Conservation (phyloP, 495 filamentous ascomycete species). For the Choiromyces venosus region DNA sequence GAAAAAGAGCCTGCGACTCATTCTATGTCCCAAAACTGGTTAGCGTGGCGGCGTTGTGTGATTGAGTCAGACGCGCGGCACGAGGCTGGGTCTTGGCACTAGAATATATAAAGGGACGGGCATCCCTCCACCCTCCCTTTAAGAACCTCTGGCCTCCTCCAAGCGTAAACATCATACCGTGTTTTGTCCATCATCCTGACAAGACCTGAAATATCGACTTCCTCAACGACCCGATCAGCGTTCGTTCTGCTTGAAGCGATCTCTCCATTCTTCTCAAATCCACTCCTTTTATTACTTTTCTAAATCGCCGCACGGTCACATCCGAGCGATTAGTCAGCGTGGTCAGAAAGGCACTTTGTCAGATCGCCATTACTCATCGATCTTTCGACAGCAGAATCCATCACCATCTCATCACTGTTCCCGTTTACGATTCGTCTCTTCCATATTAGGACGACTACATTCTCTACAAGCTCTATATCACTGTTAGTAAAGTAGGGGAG, state of each 20-base stretch:
- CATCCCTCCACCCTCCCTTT: slow-evolving; percentile 40
- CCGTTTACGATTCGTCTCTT: not conserved
- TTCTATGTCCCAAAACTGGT: slow-evolving; percentile 37
- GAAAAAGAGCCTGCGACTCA: slow-evolving; percentile 39
- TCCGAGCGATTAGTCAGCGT: slow-evolving; percentile 1
- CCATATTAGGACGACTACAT: not conserved
- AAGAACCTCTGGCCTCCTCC: slow-evolving; percentile 40
- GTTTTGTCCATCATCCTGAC: slow-evolving; percentile 30
- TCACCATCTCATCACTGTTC: not conserved
- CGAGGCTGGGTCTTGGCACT: slow-evolving; percentile 30
- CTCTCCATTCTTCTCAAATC: slow-evolving; percentile 1
- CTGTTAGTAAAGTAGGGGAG: slow-evolving; percentile 58
- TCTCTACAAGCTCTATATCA: not conserved
- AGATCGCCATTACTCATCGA: not conserved
- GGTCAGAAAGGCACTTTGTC: not conserved
- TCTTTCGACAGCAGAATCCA: not conserved
- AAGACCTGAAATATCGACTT: slow-evolving; percentile 1
- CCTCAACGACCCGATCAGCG: slow-evolving; percentile 32
- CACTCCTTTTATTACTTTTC: not conserved
- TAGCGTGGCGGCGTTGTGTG: slow-evolving; percentile 36
- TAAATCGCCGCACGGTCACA: not conserved
- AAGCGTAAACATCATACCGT: slow-evolving; percentile 37
- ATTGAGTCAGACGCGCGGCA: slow-evolving; percentile 39
- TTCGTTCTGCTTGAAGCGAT: slow-evolving; percentile 27
- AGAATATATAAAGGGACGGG: slow-evolving; percentile 32